These are phyloP conservation scores for Fusarium siculi DNA, from an alignment of 2,329 filamentous ascomycete genomes.

Conservation along the genomic window DNA sequence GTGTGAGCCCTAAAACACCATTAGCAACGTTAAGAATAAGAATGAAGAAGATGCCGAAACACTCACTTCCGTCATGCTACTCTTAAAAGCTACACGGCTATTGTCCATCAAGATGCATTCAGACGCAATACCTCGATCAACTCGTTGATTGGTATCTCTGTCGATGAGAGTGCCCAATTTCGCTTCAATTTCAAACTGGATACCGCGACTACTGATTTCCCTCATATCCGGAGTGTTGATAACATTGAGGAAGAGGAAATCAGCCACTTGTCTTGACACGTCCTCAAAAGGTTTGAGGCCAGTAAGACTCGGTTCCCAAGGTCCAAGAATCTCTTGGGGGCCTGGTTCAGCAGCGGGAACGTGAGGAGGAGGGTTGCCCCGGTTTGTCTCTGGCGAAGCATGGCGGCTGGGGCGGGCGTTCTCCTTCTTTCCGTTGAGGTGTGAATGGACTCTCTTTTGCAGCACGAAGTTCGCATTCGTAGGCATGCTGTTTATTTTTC, in stretches of 20 bases:
- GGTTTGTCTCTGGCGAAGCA: constrained; percentile 45
- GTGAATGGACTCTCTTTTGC: constrained; percentile 42
- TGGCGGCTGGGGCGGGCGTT: constrained; percentile 55
- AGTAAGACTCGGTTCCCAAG: constrained; percentile 76
- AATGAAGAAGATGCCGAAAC: neutral
- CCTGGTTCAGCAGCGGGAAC: constrained; percentile 44
- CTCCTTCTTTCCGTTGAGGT: constrained; percentile 54
- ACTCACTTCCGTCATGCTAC: constrained; percentile 89
- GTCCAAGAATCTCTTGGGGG: constrained; percentile 56
- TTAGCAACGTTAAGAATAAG: constrained; percentile 23
- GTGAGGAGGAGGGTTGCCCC: constrained; percentile 27
- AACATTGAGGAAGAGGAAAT: constrained; percentile 81
- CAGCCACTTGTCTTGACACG: constrained; percentile 78
- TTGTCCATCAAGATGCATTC: constrained; percentile 75
- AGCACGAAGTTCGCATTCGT: constrained; percentile 46
- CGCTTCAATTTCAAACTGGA: constrained; percentile 91
- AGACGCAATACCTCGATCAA: constrained; percentile 73
- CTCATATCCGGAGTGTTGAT: constrained; percentile 73
- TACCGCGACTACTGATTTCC: constrained; percentile 70
- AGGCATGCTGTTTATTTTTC: constrained; percentile 50
- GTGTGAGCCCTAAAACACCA: constrained; percentile 73
- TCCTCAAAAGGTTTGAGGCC: constrained; percentile 78
- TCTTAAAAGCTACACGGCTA: constrained; percentile 76
- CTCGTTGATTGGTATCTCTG: constrained; percentile 74
- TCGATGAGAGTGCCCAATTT: constrained; percentile 88